These are phyloP conservation scores for Alternaria brassicicola DNA, from an alignment of 2,329 filamentous ascomycete genomes.

Conservation along the genomic window DNA sequence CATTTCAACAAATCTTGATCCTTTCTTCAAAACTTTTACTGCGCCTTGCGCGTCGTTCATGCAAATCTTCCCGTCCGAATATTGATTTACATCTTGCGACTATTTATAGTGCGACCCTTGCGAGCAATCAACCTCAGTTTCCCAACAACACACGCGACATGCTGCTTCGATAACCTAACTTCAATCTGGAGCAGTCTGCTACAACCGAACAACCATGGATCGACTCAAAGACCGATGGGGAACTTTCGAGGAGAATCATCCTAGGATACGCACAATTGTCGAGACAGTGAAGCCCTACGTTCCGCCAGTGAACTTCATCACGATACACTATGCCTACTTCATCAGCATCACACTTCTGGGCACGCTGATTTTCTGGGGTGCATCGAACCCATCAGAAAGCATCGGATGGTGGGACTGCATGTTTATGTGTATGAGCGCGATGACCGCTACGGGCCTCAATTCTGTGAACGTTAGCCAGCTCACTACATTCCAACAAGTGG, in stretches of 20 bases:
- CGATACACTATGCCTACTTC: conserved; percentile 31
- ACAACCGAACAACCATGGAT: conserved; percentile 12
- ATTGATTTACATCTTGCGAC: conserved; percentile 9
- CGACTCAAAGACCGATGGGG: conserved; percentile 16
- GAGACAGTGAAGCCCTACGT: conserved; percentile 23
- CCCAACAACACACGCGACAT: conserved; percentile 6
- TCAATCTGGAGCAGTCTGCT: conserved; percentile 9
- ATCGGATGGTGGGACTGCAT: conserved; percentile 32
- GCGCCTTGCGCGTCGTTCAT: neutral
- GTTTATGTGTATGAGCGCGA: conserved; percentile 25
- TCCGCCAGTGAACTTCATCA: conserved; percentile 33
- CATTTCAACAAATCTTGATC: conserved; percentile 3
- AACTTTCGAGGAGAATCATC: conserved; percentile 12
- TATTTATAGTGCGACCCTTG: conserved; percentile 8
- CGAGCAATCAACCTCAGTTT: conserved; percentile 1
- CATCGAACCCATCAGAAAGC: conserved; percentile 26
- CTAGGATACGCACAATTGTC: conserved; percentile 15
- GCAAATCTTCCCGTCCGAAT: neutral
- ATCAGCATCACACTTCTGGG: conserved; percentile 22
- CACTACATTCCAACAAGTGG: conserved; percentile 22
- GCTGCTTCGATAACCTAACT: conserved; percentile 12
- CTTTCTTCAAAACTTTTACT: neutral
- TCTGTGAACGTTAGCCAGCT: conserved; percentile 31
- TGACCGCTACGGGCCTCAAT: conserved; percentile 26
- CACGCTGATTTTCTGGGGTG: conserved; percentile 30